Base-by-base conservation (phyloP, 1,139 yeast species). In the Kazachstania sp. region DNA sequence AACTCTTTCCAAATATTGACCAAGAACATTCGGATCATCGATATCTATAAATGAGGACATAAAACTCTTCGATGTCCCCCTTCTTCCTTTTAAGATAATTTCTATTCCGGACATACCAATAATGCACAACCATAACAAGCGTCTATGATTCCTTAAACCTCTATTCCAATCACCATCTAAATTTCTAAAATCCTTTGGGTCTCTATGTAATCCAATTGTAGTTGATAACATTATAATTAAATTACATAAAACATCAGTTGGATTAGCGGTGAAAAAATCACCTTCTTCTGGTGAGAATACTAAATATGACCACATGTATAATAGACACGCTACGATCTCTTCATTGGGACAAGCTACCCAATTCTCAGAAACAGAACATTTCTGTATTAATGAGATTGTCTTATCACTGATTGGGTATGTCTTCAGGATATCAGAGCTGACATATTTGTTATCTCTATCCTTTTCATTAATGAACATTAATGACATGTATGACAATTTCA, bases 251-350 rank as follows among this genome's bases (percentile, higher is more conserved):
- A 57, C 51, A 46, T 60, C 66, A 1, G 67, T 59, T 7, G 67
- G 66, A 36, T 59, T 60, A 16, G 56, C 64, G 13, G 56, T 48
- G 43, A 63, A 59, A 32, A 59, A 57, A 47, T 64, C 66, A 34
- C 63, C 64, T 44, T 60, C 61, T 42, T 63, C 66, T 0, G 68
- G 66, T 1, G 67, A 55, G 45, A 60, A 57, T 13, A 58, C 61
- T 37, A 54, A 57, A 35, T 54, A 59, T 15, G 64, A 50, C 68
- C 68, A 64, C 26, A 64, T 49, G 39, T 58, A 58, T 44, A 63
- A 45, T 19, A 61, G 46, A 40, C 64, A 63, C 8, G 60, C 51
- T 11, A 60, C 45, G 16, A 54, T 57, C 41, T 58, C 61, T 45
- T 63, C 67, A 41, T 61, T 63, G 2, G 64, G 60, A 43, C 64